phyloP scores from a whole-genome alignment of 1,284 basidiomycete genomes.

The Sphagnurus paluster region DNA sequence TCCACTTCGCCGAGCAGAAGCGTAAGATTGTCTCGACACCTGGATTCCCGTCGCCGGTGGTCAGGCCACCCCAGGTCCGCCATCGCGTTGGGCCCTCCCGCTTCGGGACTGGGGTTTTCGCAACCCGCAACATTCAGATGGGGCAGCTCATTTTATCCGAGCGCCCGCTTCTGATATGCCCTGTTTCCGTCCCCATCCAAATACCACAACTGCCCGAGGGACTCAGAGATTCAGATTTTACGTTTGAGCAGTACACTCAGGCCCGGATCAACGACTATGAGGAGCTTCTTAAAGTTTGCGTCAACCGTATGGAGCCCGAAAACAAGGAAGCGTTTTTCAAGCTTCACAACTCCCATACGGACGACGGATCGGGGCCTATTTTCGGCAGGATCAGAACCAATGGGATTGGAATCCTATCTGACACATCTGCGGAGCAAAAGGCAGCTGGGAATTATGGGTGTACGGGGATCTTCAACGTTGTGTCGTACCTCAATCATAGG shows the following conservation, averaged over 20 bases:
- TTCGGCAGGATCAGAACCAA: constrained; percentile 28
- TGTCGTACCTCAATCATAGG: constrained; percentile 13
- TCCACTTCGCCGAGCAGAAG: constrained; percentile 19
- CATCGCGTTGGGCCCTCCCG: constrained; percentile 7
- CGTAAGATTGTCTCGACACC: constrained; percentile 20
- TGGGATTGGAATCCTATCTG: constrained; percentile 16
- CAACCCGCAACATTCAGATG: constrained; percentile 23
- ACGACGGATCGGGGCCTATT: constrained; percentile 29
- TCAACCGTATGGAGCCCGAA: constrained; percentile 25
- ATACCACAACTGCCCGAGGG: too few relatives aligned
- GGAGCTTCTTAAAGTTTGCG: constrained; percentile 6
- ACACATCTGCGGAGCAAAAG: background rate
- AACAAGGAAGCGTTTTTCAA: constrained; percentile 25
- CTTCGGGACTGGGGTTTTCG: constrained; percentile 27
- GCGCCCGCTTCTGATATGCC: constrained; percentile 28
- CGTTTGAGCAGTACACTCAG: background rate
- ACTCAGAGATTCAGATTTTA: background rate
- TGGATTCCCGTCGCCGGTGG: constrained; percentile 18
- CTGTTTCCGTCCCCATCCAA: constrained; percentile 6
- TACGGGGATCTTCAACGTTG: constrained; percentile 3
- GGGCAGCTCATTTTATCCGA: constrained; percentile 34
- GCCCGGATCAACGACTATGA: background rate
- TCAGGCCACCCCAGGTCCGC: constrained; percentile 9
- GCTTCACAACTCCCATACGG: constrained; percentile 25
- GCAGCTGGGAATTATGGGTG: background rate